Evolutionary conservation across 2,329 filamentous ascomycete genomes (phyloP).

Genomic region (Pseudofabraea citricarpa): DNA sequence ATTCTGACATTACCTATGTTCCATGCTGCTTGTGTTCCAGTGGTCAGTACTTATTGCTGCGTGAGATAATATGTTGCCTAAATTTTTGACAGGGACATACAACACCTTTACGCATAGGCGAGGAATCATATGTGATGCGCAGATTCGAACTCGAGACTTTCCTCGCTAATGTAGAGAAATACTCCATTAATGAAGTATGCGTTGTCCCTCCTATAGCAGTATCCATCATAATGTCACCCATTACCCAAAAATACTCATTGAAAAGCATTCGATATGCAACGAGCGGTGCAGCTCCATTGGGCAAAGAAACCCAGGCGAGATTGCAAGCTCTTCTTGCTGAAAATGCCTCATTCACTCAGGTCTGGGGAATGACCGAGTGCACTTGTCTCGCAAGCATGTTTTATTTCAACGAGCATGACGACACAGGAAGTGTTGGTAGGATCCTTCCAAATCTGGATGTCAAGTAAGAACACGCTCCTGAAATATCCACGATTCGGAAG

Average conservation of each 20-base stretch:
- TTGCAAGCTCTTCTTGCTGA: conserved; percentile 35
- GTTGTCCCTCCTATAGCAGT: conserved; percentile 75
- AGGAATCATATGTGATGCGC: conserved; percentile 6
- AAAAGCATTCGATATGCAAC: conserved; percentile 49
- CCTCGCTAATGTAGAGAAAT: conserved; percentile 62
- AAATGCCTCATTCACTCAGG: conserved; percentile 37
- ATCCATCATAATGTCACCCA: conserved; percentile 39
- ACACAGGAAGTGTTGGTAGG: conserved; percentile 42
- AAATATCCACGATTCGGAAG: no score
- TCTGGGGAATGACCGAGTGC: conserved; percentile 51
- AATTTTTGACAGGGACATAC: conserved; percentile 69
- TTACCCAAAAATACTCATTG: conserved; percentile 31
- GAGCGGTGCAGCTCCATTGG: conserved; percentile 45
- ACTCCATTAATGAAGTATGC: conserved; percentile 60
- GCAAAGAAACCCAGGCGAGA: conserved; percentile 32
- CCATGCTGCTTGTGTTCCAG: conserved; percentile 67
- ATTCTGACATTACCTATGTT: conserved; percentile 48
- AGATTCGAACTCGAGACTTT: conserved; percentile 60
- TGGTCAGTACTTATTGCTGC: background rate
- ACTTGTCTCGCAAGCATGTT: conserved; percentile 18
- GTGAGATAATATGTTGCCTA: no score
- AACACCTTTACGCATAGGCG: conserved; percentile 32
- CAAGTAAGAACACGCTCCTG: no score
- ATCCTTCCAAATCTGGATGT: conserved; percentile 33
- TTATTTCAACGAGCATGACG: conserved; percentile 44